phyloP scores from a whole-genome alignment of 176 grass and related monocot species.

The Triticum dicoccoides region DNA sequence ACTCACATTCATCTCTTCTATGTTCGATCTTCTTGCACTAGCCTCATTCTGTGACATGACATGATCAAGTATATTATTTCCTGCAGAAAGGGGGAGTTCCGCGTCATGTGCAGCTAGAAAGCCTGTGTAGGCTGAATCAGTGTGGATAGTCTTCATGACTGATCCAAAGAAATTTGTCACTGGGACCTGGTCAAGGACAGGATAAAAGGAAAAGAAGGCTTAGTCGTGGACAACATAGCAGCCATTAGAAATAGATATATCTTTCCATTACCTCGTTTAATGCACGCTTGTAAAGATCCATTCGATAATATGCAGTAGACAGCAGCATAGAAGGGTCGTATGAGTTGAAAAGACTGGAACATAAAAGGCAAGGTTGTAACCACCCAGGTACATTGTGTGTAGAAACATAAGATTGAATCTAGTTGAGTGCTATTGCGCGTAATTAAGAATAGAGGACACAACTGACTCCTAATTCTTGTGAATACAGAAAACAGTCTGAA shows the following conservation, averaged over 20 bases:
- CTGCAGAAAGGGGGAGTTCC: constrained; percentile 1
- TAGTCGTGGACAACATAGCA: constrained; percentile 12
- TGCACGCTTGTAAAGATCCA: constrained; percentile 75
- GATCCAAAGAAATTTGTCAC: constrained; percentile 99
- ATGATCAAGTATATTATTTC: constrained; percentile 29
- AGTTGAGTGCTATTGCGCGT: background rate
- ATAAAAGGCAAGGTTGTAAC: constrained; percentile 14
- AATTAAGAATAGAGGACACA: background rate
- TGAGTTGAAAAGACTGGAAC: constrained; percentile 91
- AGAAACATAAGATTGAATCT: background rate
- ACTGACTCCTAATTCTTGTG: background rate
- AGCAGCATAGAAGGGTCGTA: constrained; percentile 81
- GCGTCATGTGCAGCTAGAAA: constrained; percentile 40
- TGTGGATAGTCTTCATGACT: constrained; percentile 97
- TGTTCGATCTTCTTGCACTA: constrained; percentile 34
- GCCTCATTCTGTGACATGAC: constrained; percentile 44
- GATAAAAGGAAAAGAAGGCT: background rate
- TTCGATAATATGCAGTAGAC: constrained; percentile 95
- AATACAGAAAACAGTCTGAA: background rate
- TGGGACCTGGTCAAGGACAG: constrained; percentile 59
- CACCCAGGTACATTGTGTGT: background rate
- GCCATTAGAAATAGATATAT: constrained; percentile 23
- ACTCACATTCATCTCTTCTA: constrained; percentile 47
- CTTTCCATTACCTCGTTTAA: constrained; percentile 59
- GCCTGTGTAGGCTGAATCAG: constrained; percentile 71